Evolutionary conservation across 1,139 yeast species (phyloP).

Genomic region (Suhomyces yuchorum): DNA sequence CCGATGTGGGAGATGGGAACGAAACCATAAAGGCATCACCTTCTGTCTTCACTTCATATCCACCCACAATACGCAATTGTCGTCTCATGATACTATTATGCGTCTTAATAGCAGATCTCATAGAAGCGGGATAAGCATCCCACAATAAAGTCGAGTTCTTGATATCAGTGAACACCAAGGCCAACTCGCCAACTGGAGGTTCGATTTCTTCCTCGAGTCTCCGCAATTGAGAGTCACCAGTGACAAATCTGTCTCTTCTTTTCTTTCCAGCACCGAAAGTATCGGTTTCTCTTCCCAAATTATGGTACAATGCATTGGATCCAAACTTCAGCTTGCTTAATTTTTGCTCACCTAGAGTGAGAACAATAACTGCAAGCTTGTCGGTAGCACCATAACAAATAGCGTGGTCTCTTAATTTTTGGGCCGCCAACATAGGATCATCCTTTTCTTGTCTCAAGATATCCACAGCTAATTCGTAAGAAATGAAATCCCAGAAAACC

Average conservation of each 20-base stretch:
- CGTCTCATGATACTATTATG: slow-evolving; percentile 96
- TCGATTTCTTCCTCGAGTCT: slow-evolving; percentile 88
- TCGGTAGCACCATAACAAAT: slow-evolving; percentile 87
- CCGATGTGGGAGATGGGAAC: slow-evolving; percentile 89
- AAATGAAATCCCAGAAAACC: slow-evolving; percentile 81
- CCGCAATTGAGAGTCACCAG: slow-evolving; percentile 80
- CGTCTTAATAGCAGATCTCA: slow-evolving; percentile 94
- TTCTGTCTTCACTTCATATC: slow-evolving; percentile 97
- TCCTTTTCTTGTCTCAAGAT: slow-evolving; percentile 79
- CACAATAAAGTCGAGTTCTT: slow-evolving; percentile 90
- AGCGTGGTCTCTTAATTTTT: slow-evolving; percentile 90
- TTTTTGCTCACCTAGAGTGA: slow-evolving; percentile 57
- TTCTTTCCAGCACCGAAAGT: slow-evolving; percentile 51
- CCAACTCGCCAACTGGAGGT: slow-evolving; percentile 93
- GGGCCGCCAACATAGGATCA: slow-evolving; percentile 91
- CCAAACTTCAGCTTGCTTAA: slow-evolving; percentile 31
- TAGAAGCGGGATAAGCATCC: slow-evolving; percentile 91
- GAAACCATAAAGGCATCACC: slow-evolving; percentile 99
- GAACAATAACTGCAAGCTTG: slow-evolving; percentile 80
- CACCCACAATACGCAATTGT: slow-evolving; percentile 88
- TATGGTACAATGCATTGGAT: slow-evolving; percentile 36
- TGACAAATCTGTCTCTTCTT: slow-evolving; percentile 51
- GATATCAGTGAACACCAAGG: slow-evolving; percentile 96
- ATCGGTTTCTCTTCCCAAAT: slow-evolving; percentile 47
- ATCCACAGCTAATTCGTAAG: slow-evolving; percentile 87